Base-by-base conservation (phyloP, 768 basidiomycete genomes). In the Thelephora aurantiotincta region DNA sequence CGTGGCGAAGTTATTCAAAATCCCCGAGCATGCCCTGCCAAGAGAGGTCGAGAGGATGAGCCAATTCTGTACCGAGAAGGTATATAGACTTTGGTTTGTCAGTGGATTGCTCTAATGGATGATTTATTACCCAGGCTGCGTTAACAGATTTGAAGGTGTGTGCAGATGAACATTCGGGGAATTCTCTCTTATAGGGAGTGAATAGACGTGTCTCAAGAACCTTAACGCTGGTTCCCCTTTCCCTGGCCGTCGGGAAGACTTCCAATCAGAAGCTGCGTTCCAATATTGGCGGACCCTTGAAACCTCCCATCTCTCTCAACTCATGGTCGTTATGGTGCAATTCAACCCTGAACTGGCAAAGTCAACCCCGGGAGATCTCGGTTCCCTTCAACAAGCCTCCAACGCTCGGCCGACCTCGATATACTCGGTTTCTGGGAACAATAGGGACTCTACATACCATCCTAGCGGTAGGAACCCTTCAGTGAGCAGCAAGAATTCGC, bases 161-260 rank as follows among this genome's bases (percentile, higher is more conserved):
- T 52, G 35, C 41, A 33, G 14, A 26, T 48, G 34, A 22, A 51
- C 45, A 37, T 54, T 49, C 43, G 35, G 48, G 42, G 36, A 48
- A 55, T 23, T 41, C 9, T 13, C 33, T 30, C 26, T 30, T 33
- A 44, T 12, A 6, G 2, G 42, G 9, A 9, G 9, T 55, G 19
- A 58, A 4, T 57, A 92, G 86, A 86, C 84, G 33, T 92, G 86
- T 59, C 68, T 97, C 47, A 94, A 94, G 68, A 87, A 90, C 53
- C 84, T 97, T 58, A 87, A 83, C 47, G 81, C 84, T 12, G 84
- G 88, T 20, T 71, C 74, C 11, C 66, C 83, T 1, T 93, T 93
- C 58, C 91, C 92, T 1, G 89, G 86, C 16, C 75, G 82, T 45
- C 72, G 84, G 53, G 82, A 88, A 52, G 92, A 98, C 60, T 98